phyloP scores from a whole-genome alignment of 495 filamentous ascomycete genomes.

The Cudoniella acicularis region DNA sequence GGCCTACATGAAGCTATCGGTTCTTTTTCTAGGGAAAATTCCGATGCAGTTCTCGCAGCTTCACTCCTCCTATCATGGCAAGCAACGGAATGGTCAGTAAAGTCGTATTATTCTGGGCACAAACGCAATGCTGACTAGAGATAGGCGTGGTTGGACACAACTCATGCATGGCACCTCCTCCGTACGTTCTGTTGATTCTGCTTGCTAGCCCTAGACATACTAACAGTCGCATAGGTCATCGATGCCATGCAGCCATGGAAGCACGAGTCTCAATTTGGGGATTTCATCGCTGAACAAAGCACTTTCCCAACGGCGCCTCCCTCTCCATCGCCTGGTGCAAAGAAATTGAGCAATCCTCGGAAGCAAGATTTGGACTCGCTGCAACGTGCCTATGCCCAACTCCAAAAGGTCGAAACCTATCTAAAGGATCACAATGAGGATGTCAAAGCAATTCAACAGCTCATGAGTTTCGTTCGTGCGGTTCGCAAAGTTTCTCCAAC shows the following conservation, averaged over 20 bases:
- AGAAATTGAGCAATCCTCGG: slow-evolving; percentile 48
- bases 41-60: slow-evolving; percentile 87
- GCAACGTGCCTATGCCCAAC: slow-evolving; percentile 59
- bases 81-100: slow-evolving; percentile 86
- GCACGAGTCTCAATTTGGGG: slow-evolving; percentile 77
- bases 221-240: slow-evolving; percentile 62
- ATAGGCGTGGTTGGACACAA: slow-evolving; percentile 85
- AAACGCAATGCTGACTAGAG: slow-evolving; percentile 31
- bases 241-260: slow-evolving; percentile 92
- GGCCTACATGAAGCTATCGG: slow-evolving; percentile 85
- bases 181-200: slow-evolving; percentile 44
- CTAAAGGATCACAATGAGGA: slow-evolving; percentile 72
- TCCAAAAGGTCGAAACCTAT: slow-evolving; percentile 67
- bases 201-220: slow-evolving; percentile 1
- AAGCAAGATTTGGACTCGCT: slow-evolving; percentile 69
- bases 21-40: slow-evolving; percentile 79
- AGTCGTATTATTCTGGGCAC: slow-evolving; percentile 4
- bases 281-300: slow-evolving; percentile 75
- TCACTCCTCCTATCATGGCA: slow-evolving; percentile 96
- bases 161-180: slow-evolving; percentile 89
- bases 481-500: slow-evolving; percentile 71
- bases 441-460: slow-evolving; percentile 67
- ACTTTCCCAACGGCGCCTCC: slow-evolving; percentile 60
- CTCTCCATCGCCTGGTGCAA: slow-evolving; percentile 54
- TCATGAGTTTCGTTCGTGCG: slow-evolving; percentile 76